Base-by-base conservation (phyloP, 306 rosid species). In the Sicyos baderoa region DNA sequence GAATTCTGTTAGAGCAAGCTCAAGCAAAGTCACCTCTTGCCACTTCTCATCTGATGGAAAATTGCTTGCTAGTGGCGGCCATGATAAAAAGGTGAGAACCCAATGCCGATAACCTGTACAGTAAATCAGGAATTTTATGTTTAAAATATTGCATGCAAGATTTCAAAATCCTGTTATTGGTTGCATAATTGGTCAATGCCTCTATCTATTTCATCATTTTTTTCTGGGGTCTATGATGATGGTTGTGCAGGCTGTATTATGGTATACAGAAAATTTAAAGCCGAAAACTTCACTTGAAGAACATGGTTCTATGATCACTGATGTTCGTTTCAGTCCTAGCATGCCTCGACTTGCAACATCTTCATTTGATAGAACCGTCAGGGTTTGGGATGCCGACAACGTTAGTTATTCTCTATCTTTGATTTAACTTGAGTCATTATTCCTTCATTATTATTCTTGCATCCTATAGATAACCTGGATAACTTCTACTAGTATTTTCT, bases 41-140 rank as follows among this genome's bases (percentile, higher is more conserved):
- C 99, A 94, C 85, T 94, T 94, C 80, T 94, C 99, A 59, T 86
- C 97, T 5, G 99, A 94, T 82, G 99, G 99, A 61, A 94, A 94
- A 78, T 79, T 94, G 76, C 89, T 94, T 45, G 91, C 97, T 55
- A 94, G 96, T 62, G 99, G 99, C 61, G 97, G 99, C 65, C 99
- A 94, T 73, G 99, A 94, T 78, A 94, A 94, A 79, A 94, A 86
- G 91, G 99, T 86, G 71, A 71, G 87, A 44, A 15, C 58, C 45
- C 37, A 70, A 54, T 56, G 63, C 25, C 14, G 27, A 44, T 4
- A 17, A 52, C 17, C 45, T 9, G 55, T 69, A 69, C 29, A 15
- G 54, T 65, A 13, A 40, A 11, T 64, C 32, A 21, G 12, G 70
- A 64, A 3, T 45, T 18, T 44, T 37, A 62, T 37, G 50, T 18